These are phyloP conservation scores for Stephanodiscus triporus DNA, from an alignment of 108 stramenopile genomes.

Conservation along the genomic window DNA sequence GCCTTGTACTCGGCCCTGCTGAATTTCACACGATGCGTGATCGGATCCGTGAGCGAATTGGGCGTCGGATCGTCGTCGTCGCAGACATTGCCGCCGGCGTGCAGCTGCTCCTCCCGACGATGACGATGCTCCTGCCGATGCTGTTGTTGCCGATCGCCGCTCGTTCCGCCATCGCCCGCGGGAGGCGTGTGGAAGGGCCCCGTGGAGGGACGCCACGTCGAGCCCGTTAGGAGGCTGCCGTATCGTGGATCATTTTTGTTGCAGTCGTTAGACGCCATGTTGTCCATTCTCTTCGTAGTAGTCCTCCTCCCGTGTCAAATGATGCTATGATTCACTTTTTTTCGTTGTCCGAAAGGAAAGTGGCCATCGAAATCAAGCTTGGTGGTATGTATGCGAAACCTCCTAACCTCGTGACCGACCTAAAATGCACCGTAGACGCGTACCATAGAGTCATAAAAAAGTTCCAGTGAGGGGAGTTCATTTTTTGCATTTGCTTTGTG, in stretches of 20 bases:
- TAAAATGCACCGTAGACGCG: no score
- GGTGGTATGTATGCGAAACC: no score
- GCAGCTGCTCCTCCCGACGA: not conserved
- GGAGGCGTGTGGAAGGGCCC: not conserved
- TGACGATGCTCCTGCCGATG: not conserved
- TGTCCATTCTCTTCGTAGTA: not conserved
- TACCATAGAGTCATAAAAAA: no score
- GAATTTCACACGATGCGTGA: not conserved
- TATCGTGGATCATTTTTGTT: not conserved
- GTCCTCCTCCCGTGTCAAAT: not conserved
- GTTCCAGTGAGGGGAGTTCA: no score
- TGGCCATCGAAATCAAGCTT: no score
- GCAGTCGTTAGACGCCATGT: not conserved
- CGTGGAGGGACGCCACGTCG: conserved; percentile 4
- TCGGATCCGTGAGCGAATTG: not conserved
- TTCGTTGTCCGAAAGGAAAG: no score
- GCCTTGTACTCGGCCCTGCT: conserved; percentile 7
- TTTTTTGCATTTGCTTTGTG: no score
- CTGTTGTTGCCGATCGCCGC: not conserved
- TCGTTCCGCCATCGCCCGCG: conserved; percentile 7
- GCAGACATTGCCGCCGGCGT: not conserved
- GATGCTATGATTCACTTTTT: no score
- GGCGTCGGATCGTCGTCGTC: not conserved
- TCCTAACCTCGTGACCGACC: no score
- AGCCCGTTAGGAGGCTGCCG: conserved; percentile 4